Percentiles rank a stretch among this genome's conserved stretches.
Evolutionary conservation across 192 early-diverging fungal genomes (phyloP).

Genomic region (Coemansia nantahalensis): DNA sequence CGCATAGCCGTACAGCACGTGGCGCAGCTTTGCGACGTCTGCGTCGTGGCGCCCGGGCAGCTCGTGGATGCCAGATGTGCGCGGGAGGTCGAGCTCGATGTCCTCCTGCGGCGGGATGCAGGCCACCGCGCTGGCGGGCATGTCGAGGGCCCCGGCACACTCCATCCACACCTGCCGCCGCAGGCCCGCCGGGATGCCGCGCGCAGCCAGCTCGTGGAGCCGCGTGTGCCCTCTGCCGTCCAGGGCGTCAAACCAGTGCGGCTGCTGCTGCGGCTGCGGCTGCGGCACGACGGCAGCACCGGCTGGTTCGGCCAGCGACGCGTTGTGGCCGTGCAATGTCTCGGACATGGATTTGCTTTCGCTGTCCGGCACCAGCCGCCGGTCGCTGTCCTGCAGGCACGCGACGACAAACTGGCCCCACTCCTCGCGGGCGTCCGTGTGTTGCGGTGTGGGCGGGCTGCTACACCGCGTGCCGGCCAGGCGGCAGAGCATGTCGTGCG

Average conservation of each 20-base stretch:
- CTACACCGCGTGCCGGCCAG: conserved; percentile 19
- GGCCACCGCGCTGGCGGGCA: conserved; percentile 1
- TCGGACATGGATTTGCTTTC: conserved; percentile 10
- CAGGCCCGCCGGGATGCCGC: conserved; percentile 27
- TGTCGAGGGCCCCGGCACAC: conserved; percentile 31
- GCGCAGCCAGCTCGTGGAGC: conserved; percentile 19
- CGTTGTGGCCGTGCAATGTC: background rate
- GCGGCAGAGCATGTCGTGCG: conserved; percentile 46
- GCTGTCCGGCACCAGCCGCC: conserved; percentile 13
- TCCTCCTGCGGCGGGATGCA: conserved; percentile 12
- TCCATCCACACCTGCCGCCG: conserved; percentile 49
- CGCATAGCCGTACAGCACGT: conserved; percentile 37
- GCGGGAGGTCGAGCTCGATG: conserved; percentile 46
- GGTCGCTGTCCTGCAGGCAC: conserved; percentile 13
- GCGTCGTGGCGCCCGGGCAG: background rate
- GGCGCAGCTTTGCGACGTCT: conserved; percentile 11
- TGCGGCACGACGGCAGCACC: conserved; percentile 13
- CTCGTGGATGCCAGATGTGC: conserved; percentile 11
- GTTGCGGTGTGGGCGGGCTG: conserved; percentile 7
- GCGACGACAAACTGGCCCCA: conserved; percentile 29
- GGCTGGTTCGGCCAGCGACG: background rate
- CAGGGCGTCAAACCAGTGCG: conserved; percentile 20
- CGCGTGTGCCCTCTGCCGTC: conserved; percentile 1
- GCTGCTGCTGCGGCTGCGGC: conserved; percentile 10
- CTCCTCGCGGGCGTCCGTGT: conserved; percentile 21